These are phyloP conservation scores for Elaeis oleifera DNA, from an alignment of 202 grass and related monocot genomes.

Conservation along the genomic window DNA sequence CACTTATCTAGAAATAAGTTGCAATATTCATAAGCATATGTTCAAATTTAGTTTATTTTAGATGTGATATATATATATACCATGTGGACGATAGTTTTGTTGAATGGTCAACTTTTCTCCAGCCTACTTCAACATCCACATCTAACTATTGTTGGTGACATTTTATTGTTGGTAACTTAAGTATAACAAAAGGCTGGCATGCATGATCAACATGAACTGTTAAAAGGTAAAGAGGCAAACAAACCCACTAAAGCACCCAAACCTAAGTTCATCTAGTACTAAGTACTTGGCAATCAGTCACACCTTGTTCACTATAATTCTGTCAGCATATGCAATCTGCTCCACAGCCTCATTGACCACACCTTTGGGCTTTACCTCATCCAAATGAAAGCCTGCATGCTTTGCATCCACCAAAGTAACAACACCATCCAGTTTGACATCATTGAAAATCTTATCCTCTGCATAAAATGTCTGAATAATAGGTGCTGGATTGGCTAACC, in stretches of 20 bases:
- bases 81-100: background rate
- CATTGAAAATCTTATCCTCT: slow-evolving; percentile 89
- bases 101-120: background rate
- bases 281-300: slow-evolving; percentile 2
- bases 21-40: too few relatives aligned
- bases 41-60: too few relatives aligned
- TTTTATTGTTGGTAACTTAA: too few relatives aligned
- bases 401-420: slow-evolving; percentile 99
- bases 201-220: too few relatives aligned
- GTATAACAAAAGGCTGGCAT: too few relatives aligned
- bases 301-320: slow-evolving; percentile 99
- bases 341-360: slow-evolving; percentile 94
- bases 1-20: too few relatives aligned
- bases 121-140: too few relatives aligned
- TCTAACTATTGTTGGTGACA: too few relatives aligned
- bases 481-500: slow-evolving; percentile 92
- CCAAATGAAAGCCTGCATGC: slow-evolving; percentile 71
- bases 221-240: background rate
- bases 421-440: slow-evolving; percentile 95
- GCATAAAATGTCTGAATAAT: slow-evolving; percentile 99
- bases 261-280: background rate
- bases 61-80: too few relatives aligned
- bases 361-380: slow-evolving; percentile 93
- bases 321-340: slow-evolving; percentile 98
- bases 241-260: background rate